Evolutionary conservation across 768 basidiomycete species (phyloP).

Genomic region (Rhodotorula babjevae): DNA sequence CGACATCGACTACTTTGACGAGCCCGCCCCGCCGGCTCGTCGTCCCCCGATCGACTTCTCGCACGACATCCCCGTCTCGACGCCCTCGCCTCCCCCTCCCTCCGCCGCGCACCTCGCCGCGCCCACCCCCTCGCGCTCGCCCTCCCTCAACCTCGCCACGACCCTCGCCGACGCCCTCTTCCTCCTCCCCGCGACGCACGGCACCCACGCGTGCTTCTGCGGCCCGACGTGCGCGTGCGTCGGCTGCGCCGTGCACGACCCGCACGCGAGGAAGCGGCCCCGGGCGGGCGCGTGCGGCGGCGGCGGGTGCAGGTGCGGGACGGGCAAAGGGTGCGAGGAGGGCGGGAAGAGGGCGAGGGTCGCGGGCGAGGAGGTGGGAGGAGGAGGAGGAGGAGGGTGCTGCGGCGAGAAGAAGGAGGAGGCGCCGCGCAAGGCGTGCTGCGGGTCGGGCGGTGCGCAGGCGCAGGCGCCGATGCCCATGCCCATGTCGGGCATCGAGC

Average conservation of each 20-base stretch:
- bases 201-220: slow-evolving; percentile 38
- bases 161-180: slow-evolving; percentile 11
- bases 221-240: slow-evolving; percentile 31
- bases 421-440: background rate
- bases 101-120: background rate
- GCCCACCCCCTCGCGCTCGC: background rate
- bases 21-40: no score
- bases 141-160: background rate
- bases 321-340: background rate
- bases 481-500: background rate
- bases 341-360: background rate
- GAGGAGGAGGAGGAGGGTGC: background rate
- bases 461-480: background rate
- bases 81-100: background rate
- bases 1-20: no score
- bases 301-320: slow-evolving; percentile 12
- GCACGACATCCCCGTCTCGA: background rate
- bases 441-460: background rate
- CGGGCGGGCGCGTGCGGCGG: background rate
- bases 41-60: no score
- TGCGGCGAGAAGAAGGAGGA: background rate
- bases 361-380: background rate
- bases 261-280: slow-evolving; percentile 6
- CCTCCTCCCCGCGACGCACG: slow-evolving; percentile 32
- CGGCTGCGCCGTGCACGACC: slow-evolving; percentile 36